phyloP scores from a whole-genome alignment of 164 flowering plant species.

The Aristolochia contorta region DNA sequence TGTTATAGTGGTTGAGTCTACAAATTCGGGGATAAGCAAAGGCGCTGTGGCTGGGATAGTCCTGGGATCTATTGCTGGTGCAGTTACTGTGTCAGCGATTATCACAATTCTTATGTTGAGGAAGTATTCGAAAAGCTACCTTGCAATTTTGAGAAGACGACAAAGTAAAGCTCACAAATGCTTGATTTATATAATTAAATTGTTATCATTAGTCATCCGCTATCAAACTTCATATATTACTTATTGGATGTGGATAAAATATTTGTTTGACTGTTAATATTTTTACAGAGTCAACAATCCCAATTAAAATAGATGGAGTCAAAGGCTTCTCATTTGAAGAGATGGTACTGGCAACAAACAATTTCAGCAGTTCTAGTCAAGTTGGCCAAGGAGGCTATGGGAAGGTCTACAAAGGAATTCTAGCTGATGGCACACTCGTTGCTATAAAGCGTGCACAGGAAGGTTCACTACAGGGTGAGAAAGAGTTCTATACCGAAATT shows the following conservation, averaged over 20 bases:
- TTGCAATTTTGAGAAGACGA: constrained; percentile 29
- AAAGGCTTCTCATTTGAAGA: constrained; percentile 50
- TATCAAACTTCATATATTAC: background rate
- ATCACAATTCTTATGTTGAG: constrained; percentile 39
- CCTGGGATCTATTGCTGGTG: constrained; percentile 44
- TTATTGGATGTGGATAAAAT: background rate
- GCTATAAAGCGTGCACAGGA: constrained; percentile 71
- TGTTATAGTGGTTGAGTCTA: constrained; percentile 20
- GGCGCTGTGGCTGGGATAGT: constrained; percentile 31
- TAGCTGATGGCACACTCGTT: constrained; percentile 38
- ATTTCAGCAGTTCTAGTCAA: constrained; percentile 33
- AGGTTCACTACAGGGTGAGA: constrained; percentile 66
- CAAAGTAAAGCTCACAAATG: constrained; percentile 31
- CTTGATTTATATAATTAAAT: background rate
- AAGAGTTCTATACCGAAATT: constrained; percentile 70
- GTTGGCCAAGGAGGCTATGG: constrained; percentile 89
- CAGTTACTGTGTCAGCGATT: constrained; percentile 39
- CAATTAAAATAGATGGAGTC: constrained; percentile 60
- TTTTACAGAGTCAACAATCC: constrained; percentile 34
- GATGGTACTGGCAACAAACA: constrained; percentile 44
- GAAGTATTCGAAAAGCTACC: constrained; percentile 15
- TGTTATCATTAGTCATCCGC: background rate
- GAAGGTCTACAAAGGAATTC: constrained; percentile 53
- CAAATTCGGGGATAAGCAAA: constrained; percentile 42
- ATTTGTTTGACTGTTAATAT: background rate